These are phyloP conservation scores for Leccinum disarticulatum DNA, from an alignment of 768 basidiomycete genomes.

Conservation along the genomic window DNA sequence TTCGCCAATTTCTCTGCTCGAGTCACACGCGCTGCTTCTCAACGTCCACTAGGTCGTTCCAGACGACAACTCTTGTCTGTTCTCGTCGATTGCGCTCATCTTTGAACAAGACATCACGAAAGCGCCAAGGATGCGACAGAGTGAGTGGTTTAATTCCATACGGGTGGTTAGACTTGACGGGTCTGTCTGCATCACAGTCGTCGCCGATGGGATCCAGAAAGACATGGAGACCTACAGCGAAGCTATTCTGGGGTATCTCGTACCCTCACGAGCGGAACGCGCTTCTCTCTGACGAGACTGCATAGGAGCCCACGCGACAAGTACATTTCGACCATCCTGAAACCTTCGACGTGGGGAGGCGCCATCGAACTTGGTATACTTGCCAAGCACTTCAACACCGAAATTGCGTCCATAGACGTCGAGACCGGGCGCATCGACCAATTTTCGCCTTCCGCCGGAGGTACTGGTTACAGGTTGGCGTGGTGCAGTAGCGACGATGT, in stretches of 20 bases:
- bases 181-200: conserved; percentile 48
- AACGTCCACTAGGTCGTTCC: conserved; percentile 64
- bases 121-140: conserved; percentile 67
- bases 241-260: conserved; percentile 78
- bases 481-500: not conserved
- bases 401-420: conserved; percentile 89
- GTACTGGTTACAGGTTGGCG: conserved; percentile 34
- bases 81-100: conserved; percentile 80
- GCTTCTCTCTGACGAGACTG: not conserved
- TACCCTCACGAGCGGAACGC: not conserved
- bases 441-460: conserved; percentile 49
- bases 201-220: conserved; percentile 75
- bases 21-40: conserved; percentile 9
- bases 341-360: conserved; percentile 87
- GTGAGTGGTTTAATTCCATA: conserved; percentile 41
- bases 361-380: conserved; percentile 92
- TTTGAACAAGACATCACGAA: conserved; percentile 82
- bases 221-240: conserved; percentile 78
- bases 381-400: conserved; percentile 75
- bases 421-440: conserved; percentile 88
- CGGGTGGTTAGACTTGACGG: conserved; percentile 6
- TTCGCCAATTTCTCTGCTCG: not conserved
- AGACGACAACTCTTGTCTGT: conserved; percentile 97
- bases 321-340: conserved; percentile 81
- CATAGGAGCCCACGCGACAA: conserved; percentile 54